Evolutionary conservation across 495 filamentous ascomycete species (phyloP), one percentile per base, ranked within the genome.

Genomic region (Penicillium paradoxum): DNA sequence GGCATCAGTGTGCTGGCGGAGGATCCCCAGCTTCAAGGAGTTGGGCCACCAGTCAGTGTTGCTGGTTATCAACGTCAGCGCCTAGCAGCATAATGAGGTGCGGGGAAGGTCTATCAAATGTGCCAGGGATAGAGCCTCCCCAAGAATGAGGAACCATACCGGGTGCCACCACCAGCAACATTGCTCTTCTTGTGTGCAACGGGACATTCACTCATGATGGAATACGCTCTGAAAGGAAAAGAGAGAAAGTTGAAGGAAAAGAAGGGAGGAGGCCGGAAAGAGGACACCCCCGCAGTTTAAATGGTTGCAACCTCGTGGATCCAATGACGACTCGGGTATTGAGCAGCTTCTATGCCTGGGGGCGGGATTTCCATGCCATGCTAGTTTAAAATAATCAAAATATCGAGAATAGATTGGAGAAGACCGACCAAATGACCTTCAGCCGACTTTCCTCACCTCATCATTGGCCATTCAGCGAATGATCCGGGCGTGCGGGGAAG

Each of bases 41-140:
- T 79, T 71, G 33, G 85, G 85, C 85, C 85, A 89, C 85, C 85
- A 88, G 77, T 87, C 82, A 41, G 19, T 46, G 70, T 85, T 86
- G 45, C 49, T 51, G 11, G 21, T 24, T 6, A 1, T 15, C 24
- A 22, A 7, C 3, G n/a, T 51, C n/a, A 51, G 38, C 22, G 11
- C 19, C 27, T 9, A 9, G 18, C 19, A 17, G 1, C 45, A 24
- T n/a, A 15, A 6, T 3, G 8, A 17, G 5, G 4, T 4, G 14
- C 17, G 3, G 41, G 9, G 5, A 17, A 17, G 40, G 22, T 11
- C 24, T 13, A 17, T 44, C 1, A 10, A 18, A 27, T 44, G 24
- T 18, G 41, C 41, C 25, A 14, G 17, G 40, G 9, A 8, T n/a
- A 33, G 29, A 32, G 7, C 10, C 10, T 27, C 7, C 24, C 24